Percentiles rank a stretch among this genome's conserved stretches.
Conservation (phyloP, 257 asterid genomes). For the Nicotiana tabacum region DNA sequence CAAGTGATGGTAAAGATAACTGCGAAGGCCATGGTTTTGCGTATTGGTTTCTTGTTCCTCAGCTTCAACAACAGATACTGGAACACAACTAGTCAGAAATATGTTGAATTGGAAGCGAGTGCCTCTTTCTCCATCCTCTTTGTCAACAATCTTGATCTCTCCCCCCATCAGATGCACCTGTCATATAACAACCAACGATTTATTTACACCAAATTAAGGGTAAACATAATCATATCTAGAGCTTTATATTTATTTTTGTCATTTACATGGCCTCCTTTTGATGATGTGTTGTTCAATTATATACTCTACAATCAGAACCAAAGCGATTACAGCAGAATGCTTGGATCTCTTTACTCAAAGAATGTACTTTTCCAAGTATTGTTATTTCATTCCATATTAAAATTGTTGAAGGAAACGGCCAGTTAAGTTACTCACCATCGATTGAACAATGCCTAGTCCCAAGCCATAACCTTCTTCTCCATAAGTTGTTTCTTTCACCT, state of each 20-base stretch:
- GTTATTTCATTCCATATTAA: neutral
- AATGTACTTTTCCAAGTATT: neutral
- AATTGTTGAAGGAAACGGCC: neutral
- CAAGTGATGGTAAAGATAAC: neutral
- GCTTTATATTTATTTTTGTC: neutral
- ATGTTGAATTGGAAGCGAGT: constrained; percentile 50
- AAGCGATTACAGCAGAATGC: neutral
- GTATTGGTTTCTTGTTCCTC: constrained; percentile 12
- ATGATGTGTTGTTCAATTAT: neutral
- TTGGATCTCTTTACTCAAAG: neutral
- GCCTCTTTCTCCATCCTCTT: constrained; percentile 51
- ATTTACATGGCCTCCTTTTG: neutral
- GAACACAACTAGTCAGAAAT: constrained; percentile 13
- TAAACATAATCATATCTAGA: neutral
- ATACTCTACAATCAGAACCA: neutral
- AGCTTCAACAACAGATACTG: constrained; percentile 10
- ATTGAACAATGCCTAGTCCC: constrained; percentile 82
- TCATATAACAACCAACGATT: neutral
- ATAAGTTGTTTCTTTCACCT: constrained; percentile 43
- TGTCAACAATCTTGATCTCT: constrained; percentile 58
- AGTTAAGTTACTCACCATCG: constrained; percentile 32
- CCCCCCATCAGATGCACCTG: constrained; percentile 64
- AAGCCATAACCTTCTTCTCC: constrained; percentile 58
- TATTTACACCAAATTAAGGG: neutral
- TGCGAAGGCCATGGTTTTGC: neutral